phyloP scores from a whole-genome alignment of 2,329 filamentous ascomycete genomes.

The Talaromyces sp. region DNA sequence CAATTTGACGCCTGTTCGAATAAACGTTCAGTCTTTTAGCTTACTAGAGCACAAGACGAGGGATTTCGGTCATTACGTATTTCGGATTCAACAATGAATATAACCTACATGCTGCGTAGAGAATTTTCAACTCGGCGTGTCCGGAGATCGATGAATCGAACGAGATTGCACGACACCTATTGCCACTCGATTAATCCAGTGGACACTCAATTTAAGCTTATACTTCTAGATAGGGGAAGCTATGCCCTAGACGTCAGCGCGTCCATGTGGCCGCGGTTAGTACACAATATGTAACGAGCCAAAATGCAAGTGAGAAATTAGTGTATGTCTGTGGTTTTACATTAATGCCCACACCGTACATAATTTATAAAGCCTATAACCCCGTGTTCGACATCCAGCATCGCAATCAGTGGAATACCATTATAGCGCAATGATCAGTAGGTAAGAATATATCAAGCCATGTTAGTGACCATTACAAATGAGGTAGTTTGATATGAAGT shows the following conservation, averaged over 20 bases:
- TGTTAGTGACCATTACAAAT: not conserved
- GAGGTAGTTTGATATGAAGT: not conserved
- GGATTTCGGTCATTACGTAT: too few relatives aligned
- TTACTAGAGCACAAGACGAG: not conserved
- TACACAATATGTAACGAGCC: not conserved
- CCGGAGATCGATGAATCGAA: not conserved
- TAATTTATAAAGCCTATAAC: not conserved
- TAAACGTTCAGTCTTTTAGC: not conserved
- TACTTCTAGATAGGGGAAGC: not conserved
- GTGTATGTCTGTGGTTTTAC: not conserved
- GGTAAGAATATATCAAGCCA: not conserved
- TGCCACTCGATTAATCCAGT: not conserved
- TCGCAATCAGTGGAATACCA: not conserved
- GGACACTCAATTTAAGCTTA: not conserved
- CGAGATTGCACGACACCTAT: not conserved
- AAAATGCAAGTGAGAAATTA: not conserved
- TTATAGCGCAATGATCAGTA: not conserved
- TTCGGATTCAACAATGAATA: not conserved
- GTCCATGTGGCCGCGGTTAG: not conserved
- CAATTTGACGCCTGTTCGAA: not conserved
- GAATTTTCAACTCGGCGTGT: not conserved
- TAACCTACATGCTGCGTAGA: not conserved
- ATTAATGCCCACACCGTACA: not conserved
- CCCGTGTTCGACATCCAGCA: not conserved
- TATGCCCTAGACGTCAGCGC: not conserved